A percentile compares a stretch with the other conserved stretches of the same genome.
phyloP scores from a whole-genome alignment of 179 eudicot species.

The Beta macrorhiza region DNA sequence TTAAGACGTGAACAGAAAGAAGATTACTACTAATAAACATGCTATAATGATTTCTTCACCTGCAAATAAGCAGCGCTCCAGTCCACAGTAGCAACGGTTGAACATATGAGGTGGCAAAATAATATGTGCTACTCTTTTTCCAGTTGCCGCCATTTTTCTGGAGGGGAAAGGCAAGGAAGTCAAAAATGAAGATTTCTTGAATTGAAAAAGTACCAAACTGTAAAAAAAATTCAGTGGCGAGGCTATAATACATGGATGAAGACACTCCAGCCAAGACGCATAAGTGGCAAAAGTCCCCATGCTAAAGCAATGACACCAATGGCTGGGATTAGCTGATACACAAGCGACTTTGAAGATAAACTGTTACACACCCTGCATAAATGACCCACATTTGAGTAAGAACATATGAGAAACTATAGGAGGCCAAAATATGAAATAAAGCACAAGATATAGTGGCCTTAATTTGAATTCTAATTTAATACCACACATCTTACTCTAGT shows the following conservation, averaged over 20 bases:
- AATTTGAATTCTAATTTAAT: background rate
- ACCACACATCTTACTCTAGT: background rate
- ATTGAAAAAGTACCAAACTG: background rate
- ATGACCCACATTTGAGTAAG: slow-evolving; percentile 9
- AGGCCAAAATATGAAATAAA: background rate
- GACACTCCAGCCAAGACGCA: slow-evolving; percentile 54
- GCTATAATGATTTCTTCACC: slow-evolving; percentile 38
- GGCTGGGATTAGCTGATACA: slow-evolving; percentile 63
- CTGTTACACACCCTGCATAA: slow-evolving; percentile 53
- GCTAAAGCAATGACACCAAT: slow-evolving; percentile 61
- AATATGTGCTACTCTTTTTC: slow-evolving; percentile 71
- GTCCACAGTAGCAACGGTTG: slow-evolving; percentile 87
- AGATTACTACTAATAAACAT: background rate
- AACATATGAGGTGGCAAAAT: slow-evolving; percentile 71
- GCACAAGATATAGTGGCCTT: slow-evolving; percentile 1
- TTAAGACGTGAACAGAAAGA: background rate
- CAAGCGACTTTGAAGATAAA: slow-evolving; percentile 45
- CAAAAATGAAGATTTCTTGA: background rate
- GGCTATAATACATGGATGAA: slow-evolving; percentile 50
- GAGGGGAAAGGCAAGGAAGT: background rate
- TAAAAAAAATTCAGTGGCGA: background rate
- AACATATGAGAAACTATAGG: background rate
- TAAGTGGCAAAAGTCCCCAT: slow-evolving; percentile 70
- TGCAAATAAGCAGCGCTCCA: slow-evolving; percentile 82
- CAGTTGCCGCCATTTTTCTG: slow-evolving; percentile 79